Percentiles rank a stretch among this genome's conserved stretches.
These are phyloP conservation scores for Bryoerythrophyllum caledonicum DNA, from an alignment of 225 moss, liverwort and hornwort genomes.

Conservation along the genomic window DNA sequence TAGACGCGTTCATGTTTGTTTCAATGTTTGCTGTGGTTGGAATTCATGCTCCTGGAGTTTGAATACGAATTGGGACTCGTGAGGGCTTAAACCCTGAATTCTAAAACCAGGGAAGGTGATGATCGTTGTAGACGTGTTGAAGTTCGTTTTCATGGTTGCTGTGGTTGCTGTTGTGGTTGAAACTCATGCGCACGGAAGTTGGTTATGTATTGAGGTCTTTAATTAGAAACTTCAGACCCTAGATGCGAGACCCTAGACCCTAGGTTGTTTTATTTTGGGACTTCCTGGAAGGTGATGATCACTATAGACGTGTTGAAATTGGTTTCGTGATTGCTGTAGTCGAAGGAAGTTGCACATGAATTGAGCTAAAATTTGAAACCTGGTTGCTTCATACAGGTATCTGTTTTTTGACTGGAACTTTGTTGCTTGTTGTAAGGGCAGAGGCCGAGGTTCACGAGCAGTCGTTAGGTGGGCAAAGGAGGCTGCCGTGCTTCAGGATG, in stretches of 20 bases:
- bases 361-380: no score
- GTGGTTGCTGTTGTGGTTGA: no score
- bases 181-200: no score
- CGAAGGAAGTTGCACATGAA: no score
- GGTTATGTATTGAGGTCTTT: not conserved
- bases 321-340: no score
- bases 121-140: no score
- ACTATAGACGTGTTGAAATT: no score
- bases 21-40: constrained; percentile 2
- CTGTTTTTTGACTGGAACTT: constrained; percentile 8
- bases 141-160: no score
- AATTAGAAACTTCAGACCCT: not conserved
- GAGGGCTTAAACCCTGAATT: not conserved
- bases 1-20: not conserved
- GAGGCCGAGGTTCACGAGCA: constrained; percentile 87
- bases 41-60: not conserved
- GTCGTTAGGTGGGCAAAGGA: constrained; percentile 81
- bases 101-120: no score
- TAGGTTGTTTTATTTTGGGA: not conserved
- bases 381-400: not conserved
- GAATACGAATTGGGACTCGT: not conserved
- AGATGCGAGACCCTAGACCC: constrained; percentile 12
- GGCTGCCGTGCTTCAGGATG: constrained; percentile 81
- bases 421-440: constrained; percentile 31
- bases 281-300: no score